Conservation (phyloP, 2,329 filamentous ascomycete species). For the Penicillium sp. region DNA sequence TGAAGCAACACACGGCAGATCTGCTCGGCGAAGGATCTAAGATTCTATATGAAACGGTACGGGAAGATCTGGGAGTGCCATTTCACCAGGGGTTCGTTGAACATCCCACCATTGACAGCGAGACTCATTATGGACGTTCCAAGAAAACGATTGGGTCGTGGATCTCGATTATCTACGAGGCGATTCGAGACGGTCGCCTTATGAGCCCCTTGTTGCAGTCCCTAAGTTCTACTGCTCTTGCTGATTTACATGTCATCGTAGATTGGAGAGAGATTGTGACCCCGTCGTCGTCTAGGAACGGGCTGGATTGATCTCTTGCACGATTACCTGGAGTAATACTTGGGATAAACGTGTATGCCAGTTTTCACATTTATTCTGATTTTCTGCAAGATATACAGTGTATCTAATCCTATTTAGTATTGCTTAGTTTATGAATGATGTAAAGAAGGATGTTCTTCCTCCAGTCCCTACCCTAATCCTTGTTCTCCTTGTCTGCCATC, state of each 20-base stretch:
- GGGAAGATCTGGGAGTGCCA: constrained; percentile 36
- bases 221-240: background rate
- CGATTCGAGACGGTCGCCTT: constrained; percentile 20
- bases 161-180: constrained; percentile 23
- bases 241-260: background rate
- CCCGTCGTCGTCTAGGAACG: background rate
- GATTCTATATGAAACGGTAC: constrained; percentile 39
- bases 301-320: constrained; percentile 2
- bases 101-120: constrained; percentile 23
- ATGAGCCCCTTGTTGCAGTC: constrained; percentile 14
- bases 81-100: constrained; percentile 35
- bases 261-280: background rate
- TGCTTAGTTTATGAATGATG: background rate
- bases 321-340: background rate
- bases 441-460: background rate
- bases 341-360: background rate
- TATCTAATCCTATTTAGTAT: background rate
- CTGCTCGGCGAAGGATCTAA: constrained; percentile 30
- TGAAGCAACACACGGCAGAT: constrained; percentile 20
- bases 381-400: too few species aligned
- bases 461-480: background rate
- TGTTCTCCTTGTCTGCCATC: background rate
- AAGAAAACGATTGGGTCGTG: constrained; percentile 35
- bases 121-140: constrained; percentile 20
- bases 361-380: background rate